These are phyloP conservation scores for Jimgerdemannia flammicorona DNA, from an alignment of 192 early-diverging fungal genomes.

Conservation along the genomic window DNA sequence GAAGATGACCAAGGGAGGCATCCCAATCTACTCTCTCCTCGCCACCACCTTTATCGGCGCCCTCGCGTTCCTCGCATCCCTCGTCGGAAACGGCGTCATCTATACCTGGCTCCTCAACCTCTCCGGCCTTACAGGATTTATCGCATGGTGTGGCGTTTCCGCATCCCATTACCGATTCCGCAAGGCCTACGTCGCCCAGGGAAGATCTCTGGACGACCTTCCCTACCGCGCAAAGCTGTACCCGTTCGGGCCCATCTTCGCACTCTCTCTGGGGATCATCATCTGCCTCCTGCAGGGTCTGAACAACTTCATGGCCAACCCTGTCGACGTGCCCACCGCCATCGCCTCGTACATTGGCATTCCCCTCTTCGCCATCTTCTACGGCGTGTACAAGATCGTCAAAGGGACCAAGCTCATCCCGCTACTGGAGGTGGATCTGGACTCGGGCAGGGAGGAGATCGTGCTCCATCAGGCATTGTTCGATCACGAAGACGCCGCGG, in stretches of 20 bases:
- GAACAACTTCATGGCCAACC: neutral
- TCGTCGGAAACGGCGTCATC: conserved; percentile 44
- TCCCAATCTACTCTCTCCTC: conserved; percentile 56
- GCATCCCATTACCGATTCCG: conserved; percentile 85
- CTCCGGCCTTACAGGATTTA: conserved; percentile 74
- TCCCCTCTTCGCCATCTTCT: conserved; percentile 61
- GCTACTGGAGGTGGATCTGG: conserved; percentile 59
- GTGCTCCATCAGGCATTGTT: too few species aligned
- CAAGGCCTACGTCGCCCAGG: conserved; percentile 72
- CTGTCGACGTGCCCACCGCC: neutral
- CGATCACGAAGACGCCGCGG: too few species aligned
- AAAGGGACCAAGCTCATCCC: conserved; percentile 62
- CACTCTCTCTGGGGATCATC: conserved; percentile 27
- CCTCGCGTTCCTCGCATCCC: conserved; percentile 52
- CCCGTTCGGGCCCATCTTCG: conserved; percentile 69
- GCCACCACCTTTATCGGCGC: conserved; percentile 52
- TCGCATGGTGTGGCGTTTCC: conserved; percentile 86
- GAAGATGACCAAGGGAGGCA: conserved; percentile 44
- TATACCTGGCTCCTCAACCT: conserved; percentile 42
- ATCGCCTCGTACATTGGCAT: conserved; percentile 65
- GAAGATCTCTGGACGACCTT: conserved; percentile 51
- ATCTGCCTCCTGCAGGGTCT: neutral
- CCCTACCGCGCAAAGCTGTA: conserved; percentile 70
- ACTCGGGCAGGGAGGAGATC: conserved; percentile 20
- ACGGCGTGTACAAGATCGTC: conserved; percentile 58